Evolutionary conservation across 1,284 basidiomycete genomes (phyloP), one percentile per base, ranked within the genome.

Genomic region (Polyporus tsugae): DNA sequence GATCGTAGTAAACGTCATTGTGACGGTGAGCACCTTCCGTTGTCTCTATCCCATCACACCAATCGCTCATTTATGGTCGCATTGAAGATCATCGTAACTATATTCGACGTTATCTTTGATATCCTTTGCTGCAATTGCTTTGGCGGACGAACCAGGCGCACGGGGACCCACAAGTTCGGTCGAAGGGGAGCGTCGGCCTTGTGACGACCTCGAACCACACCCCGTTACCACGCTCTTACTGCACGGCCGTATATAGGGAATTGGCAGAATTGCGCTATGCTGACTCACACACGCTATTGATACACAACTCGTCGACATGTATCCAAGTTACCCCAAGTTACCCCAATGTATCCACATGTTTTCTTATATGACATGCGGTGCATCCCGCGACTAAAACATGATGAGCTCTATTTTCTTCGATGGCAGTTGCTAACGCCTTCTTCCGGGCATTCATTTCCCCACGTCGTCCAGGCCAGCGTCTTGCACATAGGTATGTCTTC

Each of bases 61-160:
- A 17, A 15, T 64, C 11, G 38, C 53, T 38, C 13, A 49, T 59
- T 49, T 29, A 67, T 38, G 58, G 22, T 11, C 1, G 1, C 17
- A 19, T 63, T n/a, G 5, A 58, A 89, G 87, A 80, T 89, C 53
- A 85, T 90, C 63, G 86, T 88, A n/a, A 85, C 87, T 0, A 90
- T 90, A 66, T 87, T 89, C 75, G 82, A 89, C 72, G 77, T 89
- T 58, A 88, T 91, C 70, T 73, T 80, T 63, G 88, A 89, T 73
- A 89, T 90, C 66, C 78, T 90, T 4, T 90, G 89, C 79, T 90
- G 89, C 78, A 81, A 85, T 74, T 90, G 87, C 76, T 80, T 75
- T 70, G 72, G 83, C 19, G 81, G 84, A 63, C 73, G 78, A n/a
- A 75, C 78, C 2, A 75, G 78, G 22, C 78, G 84, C 41, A 75